These are phyloP conservation scores for Sporothrix brunneoviolacea DNA, from an alignment of 2,329 filamentous ascomycete species.

Conservation along the genomic window DNA sequence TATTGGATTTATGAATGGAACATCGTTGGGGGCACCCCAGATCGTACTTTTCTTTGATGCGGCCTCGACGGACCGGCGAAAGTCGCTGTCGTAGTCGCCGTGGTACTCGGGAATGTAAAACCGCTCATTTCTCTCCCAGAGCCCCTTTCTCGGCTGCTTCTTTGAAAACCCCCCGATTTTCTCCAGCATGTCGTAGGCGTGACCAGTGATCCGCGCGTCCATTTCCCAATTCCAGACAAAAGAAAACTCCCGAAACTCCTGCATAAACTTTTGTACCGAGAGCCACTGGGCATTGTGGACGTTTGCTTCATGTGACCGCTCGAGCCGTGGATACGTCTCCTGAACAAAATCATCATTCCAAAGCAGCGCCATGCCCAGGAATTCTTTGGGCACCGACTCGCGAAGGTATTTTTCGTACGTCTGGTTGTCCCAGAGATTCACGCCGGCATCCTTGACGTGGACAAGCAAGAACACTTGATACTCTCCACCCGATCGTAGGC, in stretches of 20 bases:
- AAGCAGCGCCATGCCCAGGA: conserved; percentile 62
- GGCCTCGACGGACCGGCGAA: conserved; percentile 56
- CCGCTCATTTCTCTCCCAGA: conserved; percentile 68
- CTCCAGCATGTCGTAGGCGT: conserved; percentile 73
- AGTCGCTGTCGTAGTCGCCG: conserved; percentile 60
- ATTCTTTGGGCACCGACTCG: conserved; percentile 32
- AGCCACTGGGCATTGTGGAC: conserved; percentile 62
- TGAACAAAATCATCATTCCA: conserved; percentile 71
- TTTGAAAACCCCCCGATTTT: conserved; percentile 57
- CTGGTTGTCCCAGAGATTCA: conserved; percentile 51
- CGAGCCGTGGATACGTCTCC: conserved; percentile 68
- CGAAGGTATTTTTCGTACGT: conserved; percentile 55
- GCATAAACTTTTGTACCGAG: conserved; percentile 67
- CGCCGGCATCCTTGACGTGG: conserved; percentile 58
- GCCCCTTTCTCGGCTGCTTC: conserved; percentile 61
- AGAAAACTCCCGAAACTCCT: conserved; percentile 72
- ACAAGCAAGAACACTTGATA: conserved; percentile 76
- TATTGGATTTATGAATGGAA: conserved; percentile 54
- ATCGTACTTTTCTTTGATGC: conserved; percentile 47
- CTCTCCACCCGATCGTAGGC: conserved; percentile 68
- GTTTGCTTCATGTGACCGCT: conserved; percentile 41
- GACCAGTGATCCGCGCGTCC: conserved; percentile 70
- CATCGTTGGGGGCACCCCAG: conserved; percentile 55
- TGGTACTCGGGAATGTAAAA: conserved; percentile 67
- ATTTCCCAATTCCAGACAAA: conserved; percentile 87